Evolutionary conservation across 148 eudicot genomes (phyloP).

Genomic region (Fagopyrum homotropicum): DNA sequence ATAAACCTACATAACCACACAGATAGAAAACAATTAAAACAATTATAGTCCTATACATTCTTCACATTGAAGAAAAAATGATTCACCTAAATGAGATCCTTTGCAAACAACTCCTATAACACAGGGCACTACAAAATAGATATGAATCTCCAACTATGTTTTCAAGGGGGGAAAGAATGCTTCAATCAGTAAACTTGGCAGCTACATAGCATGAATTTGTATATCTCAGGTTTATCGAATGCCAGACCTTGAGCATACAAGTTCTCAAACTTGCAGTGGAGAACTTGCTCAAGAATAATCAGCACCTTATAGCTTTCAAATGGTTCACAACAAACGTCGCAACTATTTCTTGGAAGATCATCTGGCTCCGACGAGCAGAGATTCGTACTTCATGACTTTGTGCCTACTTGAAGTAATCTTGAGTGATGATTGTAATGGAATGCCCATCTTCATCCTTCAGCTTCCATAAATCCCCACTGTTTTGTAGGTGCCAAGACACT

Average conservation of each 20-base stretch:
- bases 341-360: background rate
- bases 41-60: too few relatives aligned
- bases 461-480: conserved; percentile 11
- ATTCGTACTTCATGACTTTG: background rate
- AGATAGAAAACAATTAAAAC: background rate
- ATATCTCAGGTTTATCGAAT: background rate
- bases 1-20: background rate
- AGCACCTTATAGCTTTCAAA: background rate
- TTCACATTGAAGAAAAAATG: background rate
- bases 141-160: background rate
- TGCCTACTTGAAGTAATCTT: conserved; percentile 13
- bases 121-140: conserved; percentile 6
- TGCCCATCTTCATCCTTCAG: conserved; percentile 13
- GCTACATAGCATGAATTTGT: background rate
- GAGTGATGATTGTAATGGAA: conserved; percentile 4
- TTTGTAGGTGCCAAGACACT: conserved; percentile 11
- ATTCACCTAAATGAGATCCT: background rate
- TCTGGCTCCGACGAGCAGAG: background rate
- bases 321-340: background rate
- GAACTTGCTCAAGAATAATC: background rate
- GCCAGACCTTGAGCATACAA: background rate
- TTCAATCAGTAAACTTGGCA: background rate
- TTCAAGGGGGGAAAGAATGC: background rate
- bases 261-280: background rate
- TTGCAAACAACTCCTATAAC: background rate